Base-by-base conservation (phyloP, 257 asterid genomes). In the Misopates orontium region DNA sequence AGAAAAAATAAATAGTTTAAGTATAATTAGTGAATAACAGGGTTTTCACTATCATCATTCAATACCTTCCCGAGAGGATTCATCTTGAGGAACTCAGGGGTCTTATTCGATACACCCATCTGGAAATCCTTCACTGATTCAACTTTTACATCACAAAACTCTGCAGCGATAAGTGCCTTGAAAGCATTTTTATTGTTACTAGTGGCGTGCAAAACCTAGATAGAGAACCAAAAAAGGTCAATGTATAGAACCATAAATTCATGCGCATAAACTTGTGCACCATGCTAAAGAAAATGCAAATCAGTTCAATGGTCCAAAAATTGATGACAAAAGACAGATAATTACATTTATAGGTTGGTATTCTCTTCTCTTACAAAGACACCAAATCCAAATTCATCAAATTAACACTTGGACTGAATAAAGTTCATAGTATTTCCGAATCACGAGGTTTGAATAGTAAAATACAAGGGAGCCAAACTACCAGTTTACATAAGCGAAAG, bases 41-140 rank as follows among this genome's bases (percentile, higher is more conserved):
- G 6, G 36, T 28, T 28, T 28, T 6, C 36, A 28, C 36, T 28
- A 6, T 2, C 36, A 28, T 28, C 36, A 28, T 2, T 28, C 36
- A 28, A 31, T 64, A 82, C 96, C 88, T 89, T 89, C 70, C 97
- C 97, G 25, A 89, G 71, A 58, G 97, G 97, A 66, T 89, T 89
- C 91, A 87, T 83, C 79, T 83, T 87, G 53, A 87, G 75, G 68
- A 87, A 89, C 66, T 87, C 94, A 0, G 89, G 94, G 32, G 89
- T 71, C 83, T 85, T 85, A 67, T 89, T 82, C 42, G 95, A 60
- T 18, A 89, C 84, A 64, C 89, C 91, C 87, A 83, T 75, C 79
- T 80, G 79, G 74, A 89, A 89, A 65, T 78, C 68, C 73, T 85
- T 81, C 0, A 60, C 71, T n/a, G 83, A 66, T 18, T 89, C 88